phyloP scores from a whole-genome alignment of 129 eudicot genomes.

The Chrysanthemum lavandulifolium region DNA sequence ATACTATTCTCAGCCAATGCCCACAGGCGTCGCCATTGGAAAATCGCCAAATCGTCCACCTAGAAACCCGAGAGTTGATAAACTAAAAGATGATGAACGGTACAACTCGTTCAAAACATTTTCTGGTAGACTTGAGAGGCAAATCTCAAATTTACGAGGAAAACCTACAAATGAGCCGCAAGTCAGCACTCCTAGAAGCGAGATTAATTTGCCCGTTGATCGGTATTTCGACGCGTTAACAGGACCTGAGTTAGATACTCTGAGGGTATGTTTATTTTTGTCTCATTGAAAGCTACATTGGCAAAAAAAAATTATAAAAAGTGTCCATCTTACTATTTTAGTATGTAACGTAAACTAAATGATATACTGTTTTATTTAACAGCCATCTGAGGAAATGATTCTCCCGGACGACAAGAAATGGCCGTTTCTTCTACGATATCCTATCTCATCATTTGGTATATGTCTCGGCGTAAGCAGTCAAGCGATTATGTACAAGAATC shows the following conservation, averaged over 20 bases:
- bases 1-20: conserved; percentile 69
- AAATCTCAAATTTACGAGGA: conserved; percentile 54
- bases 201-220: conserved; percentile 46
- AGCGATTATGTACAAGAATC: conserved; percentile 73
- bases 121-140: conserved; percentile 72
- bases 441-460: conserved; percentile 70
- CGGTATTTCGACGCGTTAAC: conserved; percentile 86
- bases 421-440: conserved; percentile 83
- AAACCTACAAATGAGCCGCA: conserved; percentile 27
- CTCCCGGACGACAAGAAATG: conserved; percentile 71
- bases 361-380: conserved; percentile 13
- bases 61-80: conserved; percentile 29
- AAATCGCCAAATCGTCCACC: conserved; percentile 21
- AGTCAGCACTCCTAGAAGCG: conserved; percentile 25
- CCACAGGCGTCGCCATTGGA: conserved; percentile 32
- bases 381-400: conserved; percentile 71
- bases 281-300: background rate
- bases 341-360: background rate
- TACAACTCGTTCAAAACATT: conserved; percentile 76
- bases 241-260: conserved; percentile 82
- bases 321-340: no score
- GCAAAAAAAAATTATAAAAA: background rate
- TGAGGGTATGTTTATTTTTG: conserved; percentile 40
- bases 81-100: conserved; percentile 47
- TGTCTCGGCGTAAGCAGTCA: conserved; percentile 85